A percentile compares a stretch with the other conserved stretches of the same genome.
phyloP scores from a whole-genome alignment of 2,329 filamentous ascomycete species.

The Aspergillus brasiliensis region DNA sequence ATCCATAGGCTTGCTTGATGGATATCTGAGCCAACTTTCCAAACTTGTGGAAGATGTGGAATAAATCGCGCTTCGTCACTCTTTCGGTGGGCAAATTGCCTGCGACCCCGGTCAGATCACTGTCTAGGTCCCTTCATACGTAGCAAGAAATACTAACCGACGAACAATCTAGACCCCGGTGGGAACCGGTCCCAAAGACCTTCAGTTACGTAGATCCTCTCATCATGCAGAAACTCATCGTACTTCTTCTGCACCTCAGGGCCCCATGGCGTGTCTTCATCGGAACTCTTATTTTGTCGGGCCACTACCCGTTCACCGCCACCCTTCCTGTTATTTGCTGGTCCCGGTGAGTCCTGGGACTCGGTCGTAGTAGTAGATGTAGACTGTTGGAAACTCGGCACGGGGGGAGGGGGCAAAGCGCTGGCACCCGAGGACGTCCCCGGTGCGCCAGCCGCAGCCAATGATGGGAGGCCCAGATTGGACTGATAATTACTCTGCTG shows the following conservation, averaged over 20 bases:
- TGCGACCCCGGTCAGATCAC: constrained; percentile 37
- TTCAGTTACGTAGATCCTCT: constrained; percentile 54
- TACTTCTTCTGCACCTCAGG: constrained; percentile 53
- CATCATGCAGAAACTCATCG: constrained; percentile 53
- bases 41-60: constrained; percentile 83
- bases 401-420: constrained; percentile 44
- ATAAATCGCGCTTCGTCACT: constrained; percentile 90
- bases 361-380: constrained; percentile 21
- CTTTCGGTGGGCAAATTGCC: constrained; percentile 91
- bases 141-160: constrained; percentile 40
- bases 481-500: constrained; percentile 42
- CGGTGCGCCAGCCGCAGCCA: constrained; percentile 35
- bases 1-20: constrained; percentile 94
- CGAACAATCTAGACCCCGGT: constrained; percentile 51
- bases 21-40: constrained; percentile 91
- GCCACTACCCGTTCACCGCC: constrained; percentile 30
- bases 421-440: constrained; percentile 39
- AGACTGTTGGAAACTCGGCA: constrained; percentile 43
- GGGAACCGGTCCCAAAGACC: constrained; percentile 56
- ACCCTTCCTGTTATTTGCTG: constrained; percentile 25
- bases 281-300: constrained; percentile 26
- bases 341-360: constrained; percentile 24
- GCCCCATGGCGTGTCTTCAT: constrained; percentile 51
- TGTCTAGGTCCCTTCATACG: background rate
- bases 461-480: constrained; percentile 23